Evolutionary conservation across 2,329 filamentous ascomycete species (phyloP).

Genomic region (Paraphaeosphaeria minitans): DNA sequence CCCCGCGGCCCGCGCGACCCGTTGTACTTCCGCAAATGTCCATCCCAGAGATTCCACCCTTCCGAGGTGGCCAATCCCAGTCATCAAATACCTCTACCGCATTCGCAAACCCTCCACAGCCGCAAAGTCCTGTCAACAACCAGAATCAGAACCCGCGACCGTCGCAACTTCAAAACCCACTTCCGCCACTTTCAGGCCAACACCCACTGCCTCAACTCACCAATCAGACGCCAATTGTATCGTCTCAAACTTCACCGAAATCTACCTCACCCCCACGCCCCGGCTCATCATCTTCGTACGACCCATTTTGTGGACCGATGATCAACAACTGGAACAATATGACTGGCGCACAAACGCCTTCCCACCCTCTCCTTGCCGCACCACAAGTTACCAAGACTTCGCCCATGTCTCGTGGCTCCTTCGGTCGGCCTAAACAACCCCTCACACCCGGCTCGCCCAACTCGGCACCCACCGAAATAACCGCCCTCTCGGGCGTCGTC

Average conservation of each 20-base stretch:
- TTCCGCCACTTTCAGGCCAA: slow-evolving; percentile 28
- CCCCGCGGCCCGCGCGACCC: slow-evolving; percentile 41
- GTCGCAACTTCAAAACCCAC: slow-evolving; percentile 24
- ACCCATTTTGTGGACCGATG: slow-evolving; percentile 37
- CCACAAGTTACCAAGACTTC: slow-evolving; percentile 20
- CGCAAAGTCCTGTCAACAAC: slow-evolving; percentile 26
- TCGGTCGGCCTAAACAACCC: slow-evolving; percentile 32
- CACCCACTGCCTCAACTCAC: slow-evolving; percentile 32
- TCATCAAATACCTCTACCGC: slow-evolving; percentile 19
- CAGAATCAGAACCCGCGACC: slow-evolving; percentile 17
- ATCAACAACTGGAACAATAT: slow-evolving; percentile 19
- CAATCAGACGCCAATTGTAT: slow-evolving; percentile 32
- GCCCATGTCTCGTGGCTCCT: slow-evolving; percentile 34
- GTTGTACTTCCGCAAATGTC: slow-evolving; percentile 39
- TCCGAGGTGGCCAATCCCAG: slow-evolving; percentile 29
- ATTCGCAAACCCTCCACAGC: slow-evolving; percentile 28
- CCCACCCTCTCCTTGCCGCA: slow-evolving; percentile 18
- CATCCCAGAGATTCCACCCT: slow-evolving; percentile 44
- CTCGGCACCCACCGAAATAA: slow-evolving; percentile 67
- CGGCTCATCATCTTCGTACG: slow-evolving; percentile 32
- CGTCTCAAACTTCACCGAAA: slow-evolving; percentile 30
- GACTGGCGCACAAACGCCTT: slow-evolving; percentile 11
- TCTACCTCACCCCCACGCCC: slow-evolving; percentile 21
- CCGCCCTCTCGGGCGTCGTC: slow-evolving; percentile 87
- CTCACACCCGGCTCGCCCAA: slow-evolving; percentile 20